Percentiles rank a stretch among this genome's conserved stretches.
Conservation (phyloP, 208 protist species). For the Trypanosoma theileri region DNA sequence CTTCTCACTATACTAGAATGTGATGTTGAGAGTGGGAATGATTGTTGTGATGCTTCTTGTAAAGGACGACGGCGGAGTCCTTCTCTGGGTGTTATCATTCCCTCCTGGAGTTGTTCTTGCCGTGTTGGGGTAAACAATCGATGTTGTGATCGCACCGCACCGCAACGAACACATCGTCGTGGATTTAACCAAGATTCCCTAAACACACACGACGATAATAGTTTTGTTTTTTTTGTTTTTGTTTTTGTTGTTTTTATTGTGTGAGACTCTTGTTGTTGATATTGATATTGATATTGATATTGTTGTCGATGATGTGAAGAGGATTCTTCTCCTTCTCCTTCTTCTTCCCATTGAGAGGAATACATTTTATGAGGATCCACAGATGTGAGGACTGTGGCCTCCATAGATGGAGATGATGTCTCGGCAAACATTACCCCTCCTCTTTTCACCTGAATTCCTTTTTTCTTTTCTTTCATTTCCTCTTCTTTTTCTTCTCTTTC, state of each 20-base stretch:
- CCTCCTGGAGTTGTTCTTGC: conserved; percentile 2
- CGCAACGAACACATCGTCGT: conserved; percentile 3
- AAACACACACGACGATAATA: conserved; percentile 14
- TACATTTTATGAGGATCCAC: too few species aligned
- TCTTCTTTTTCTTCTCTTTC: background rate
- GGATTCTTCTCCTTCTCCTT: too few species aligned
- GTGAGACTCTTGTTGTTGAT: background rate
- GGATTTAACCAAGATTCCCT: conserved; percentile 20
- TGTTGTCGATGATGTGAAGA: too few species aligned
- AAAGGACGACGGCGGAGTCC: too few species aligned
- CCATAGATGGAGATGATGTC: background rate
- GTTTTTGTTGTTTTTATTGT: background rate
- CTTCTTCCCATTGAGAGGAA: too few species aligned
- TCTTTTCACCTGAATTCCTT: background rate
- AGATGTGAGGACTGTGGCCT: too few species aligned
- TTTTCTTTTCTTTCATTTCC: background rate
- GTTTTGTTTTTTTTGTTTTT: background rate
- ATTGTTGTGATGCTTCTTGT: too few species aligned
- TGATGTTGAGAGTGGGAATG: too few species aligned
- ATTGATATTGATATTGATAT: too few species aligned
- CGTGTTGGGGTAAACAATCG: conserved; percentile 7
- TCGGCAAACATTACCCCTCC: background rate
- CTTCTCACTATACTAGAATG: too few species aligned
- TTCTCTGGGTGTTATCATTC: too few species aligned
- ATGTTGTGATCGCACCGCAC: conserved; percentile 8